Evolutionary conservation across 164 flowering plant genomes (phyloP), one percentile per base, ranked within the genome.

Genomic region (Magnolia officinalis): DNA sequence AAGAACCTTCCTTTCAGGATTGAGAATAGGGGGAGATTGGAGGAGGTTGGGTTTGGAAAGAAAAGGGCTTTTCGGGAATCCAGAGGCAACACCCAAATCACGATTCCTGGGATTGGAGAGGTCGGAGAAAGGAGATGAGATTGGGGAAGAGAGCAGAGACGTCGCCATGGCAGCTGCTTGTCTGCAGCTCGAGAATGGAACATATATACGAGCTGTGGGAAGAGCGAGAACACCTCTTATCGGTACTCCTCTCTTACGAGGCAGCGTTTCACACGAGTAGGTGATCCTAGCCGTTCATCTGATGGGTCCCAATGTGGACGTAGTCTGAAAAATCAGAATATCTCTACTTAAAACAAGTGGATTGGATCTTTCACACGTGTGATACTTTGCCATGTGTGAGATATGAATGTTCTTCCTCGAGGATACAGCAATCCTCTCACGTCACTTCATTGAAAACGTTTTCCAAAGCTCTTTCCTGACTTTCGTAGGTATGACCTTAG

Each of bases 151-250:
- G 20, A 83, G 73, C 24, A 80, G 76, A 13, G 86, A 85, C 45
- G 88, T 79, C 66, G 91, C 88, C 92, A 88, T 88, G 76, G 71
- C 71, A 29, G 50, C 50, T 37, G 1, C 9, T 16, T 1, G 7
- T 29, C 14, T 18, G 18, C 16, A 55, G 61, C 61, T 55, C 61
- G 61, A 55, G 61, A 16, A 55, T 14, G 18, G 18, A 55, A 55
- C 19, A 55, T 11, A 55, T 11, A 55, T 55, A 11, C 13, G 61
- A 55, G 4, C 19, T 8, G 61, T 11, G 61, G 16, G 18, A 16
- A 55, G 18, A 55, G 61, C 19, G 61, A 16, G 16, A 55, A 55
- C 61, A 11, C 18, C 61, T 0, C 13, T 55, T 4, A 16, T 55
- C 13, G 16, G 61, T 55, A 37, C 45, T 37, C 45, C 45, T 5